These are phyloP conservation scores for Parietichytrium sp. DNA, from an alignment of 108 stramenopile species.

Conservation along the genomic window DNA sequence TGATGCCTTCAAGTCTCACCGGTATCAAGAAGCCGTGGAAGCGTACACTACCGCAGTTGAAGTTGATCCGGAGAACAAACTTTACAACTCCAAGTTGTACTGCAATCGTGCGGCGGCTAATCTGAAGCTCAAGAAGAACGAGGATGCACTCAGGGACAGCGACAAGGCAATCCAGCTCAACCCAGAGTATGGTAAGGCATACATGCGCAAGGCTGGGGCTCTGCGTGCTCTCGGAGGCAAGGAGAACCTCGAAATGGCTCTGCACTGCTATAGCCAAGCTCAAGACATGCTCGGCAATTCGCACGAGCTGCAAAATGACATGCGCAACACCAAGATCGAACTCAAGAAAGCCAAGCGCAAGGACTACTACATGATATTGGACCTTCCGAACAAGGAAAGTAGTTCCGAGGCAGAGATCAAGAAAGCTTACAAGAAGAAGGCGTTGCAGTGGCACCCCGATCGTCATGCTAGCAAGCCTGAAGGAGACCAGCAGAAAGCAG, in stretches of 20 bases:
- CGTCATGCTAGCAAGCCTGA: slow-evolving; percentile 40
- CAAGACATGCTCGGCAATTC: neutral
- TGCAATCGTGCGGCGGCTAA: slow-evolving; percentile 46
- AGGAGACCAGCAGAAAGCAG: slow-evolving; percentile 48
- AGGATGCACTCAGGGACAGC: slow-evolving; percentile 50
- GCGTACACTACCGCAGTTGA: slow-evolving; percentile 12
- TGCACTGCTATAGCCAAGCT: neutral
- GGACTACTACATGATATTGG: slow-evolving; percentile 72
- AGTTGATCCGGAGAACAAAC: slow-evolving; percentile 22
- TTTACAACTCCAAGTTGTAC: slow-evolving; percentile 19
- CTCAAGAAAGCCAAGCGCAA: slow-evolving; percentile 42
- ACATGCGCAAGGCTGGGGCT: slow-evolving; percentile 43
- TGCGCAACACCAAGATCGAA: neutral
- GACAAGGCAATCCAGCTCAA: slow-evolving; percentile 39
- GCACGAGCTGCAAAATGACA: slow-evolving; percentile 4
- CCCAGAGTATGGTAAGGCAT: slow-evolving; percentile 39
- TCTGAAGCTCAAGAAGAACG: slow-evolving; percentile 21
- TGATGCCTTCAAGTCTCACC: slow-evolving; percentile 1
- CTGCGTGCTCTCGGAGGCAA: slow-evolving; percentile 8
- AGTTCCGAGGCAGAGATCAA: slow-evolving; percentile 46
- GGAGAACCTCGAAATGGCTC: neutral
- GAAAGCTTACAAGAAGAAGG: slow-evolving; percentile 49
- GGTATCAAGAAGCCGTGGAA: slow-evolving; percentile 11
- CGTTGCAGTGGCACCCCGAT: slow-evolving; percentile 52
- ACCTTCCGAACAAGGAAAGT: slow-evolving; percentile 63